A percentile compares a stretch with the other conserved stretches of the same genome.
Conservation (phyloP, 2,329 filamentous ascomycete genomes). For the Xylaria sp. region DNA sequence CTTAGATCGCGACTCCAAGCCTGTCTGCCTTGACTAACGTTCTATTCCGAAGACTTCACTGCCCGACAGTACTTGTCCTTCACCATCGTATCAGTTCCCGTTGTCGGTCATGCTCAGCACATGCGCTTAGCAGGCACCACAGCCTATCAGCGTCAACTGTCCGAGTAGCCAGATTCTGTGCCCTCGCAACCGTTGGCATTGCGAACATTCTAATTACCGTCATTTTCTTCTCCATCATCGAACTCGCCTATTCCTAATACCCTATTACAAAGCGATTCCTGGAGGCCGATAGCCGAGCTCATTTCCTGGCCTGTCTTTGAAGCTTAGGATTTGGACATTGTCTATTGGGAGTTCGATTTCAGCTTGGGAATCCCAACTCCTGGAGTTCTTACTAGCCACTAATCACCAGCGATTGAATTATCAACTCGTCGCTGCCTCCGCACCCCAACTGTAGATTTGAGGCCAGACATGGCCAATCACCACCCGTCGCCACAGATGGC, state of each 20-base stretch:
- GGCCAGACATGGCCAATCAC: constrained; percentile 73
- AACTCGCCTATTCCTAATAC: no score
- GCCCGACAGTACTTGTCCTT: constrained; percentile 1
- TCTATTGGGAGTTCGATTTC: neutral
- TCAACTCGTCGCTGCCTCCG: neutral
- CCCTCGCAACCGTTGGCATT: neutral
- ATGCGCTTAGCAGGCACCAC: constrained; percentile 28
- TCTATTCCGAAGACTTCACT: neutral
- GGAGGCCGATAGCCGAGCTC: neutral
- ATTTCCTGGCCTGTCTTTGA: neutral
- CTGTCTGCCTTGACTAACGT: neutral
- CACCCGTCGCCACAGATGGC: constrained; percentile 83
- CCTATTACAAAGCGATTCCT: neutral
- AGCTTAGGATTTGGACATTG: neutral
- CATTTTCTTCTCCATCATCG: neutral
- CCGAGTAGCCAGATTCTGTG: constrained; percentile 3
- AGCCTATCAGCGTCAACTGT: constrained; percentile 13
- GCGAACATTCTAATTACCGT: neutral
- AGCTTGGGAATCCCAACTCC: neutral
- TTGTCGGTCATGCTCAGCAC: constrained; percentile 16
- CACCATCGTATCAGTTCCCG: neutral
- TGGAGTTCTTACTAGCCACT: constrained; percentile 1
- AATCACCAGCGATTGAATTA: neutral
- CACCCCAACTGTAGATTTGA: neutral
- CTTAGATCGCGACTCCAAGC: neutral